These are phyloP conservation scores for Sugiyamaella castrensis DNA, from an alignment of 1,139 yeast genomes.

Conservation along the genomic window DNA sequence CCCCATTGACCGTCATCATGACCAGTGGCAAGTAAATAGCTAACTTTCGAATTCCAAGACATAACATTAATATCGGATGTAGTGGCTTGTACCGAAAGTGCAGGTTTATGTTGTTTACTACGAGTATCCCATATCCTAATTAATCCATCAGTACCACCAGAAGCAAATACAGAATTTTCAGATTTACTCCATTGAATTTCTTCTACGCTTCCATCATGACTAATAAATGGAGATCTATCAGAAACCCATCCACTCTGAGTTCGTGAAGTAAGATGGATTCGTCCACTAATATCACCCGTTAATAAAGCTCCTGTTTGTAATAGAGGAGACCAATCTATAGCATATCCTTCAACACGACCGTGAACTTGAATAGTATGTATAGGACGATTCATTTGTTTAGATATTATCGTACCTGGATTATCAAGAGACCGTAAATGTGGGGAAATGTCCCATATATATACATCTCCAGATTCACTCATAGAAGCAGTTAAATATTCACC, in stretches of 20 bases:
- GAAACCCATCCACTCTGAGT: slow-evolving; percentile 81
- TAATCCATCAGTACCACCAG: slow-evolving; percentile 89
- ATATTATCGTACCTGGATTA: slow-evolving; percentile 78
- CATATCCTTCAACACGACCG: slow-evolving; percentile 97
- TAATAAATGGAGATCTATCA: slow-evolving; percentile 70
- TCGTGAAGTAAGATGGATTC: slow-evolving; percentile 73
- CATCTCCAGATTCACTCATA: slow-evolving; percentile 90
- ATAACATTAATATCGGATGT: slow-evolving; percentile 84
- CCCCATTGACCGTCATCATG: slow-evolving; percentile 98
- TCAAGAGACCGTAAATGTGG: slow-evolving; percentile 82
- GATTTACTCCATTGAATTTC: slow-evolving; percentile 96
- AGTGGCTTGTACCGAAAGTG: slow-evolving; percentile 82
- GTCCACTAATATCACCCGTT: slow-evolving; percentile 87
- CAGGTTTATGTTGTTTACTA: slow-evolving; percentile 87
- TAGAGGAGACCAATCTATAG: slow-evolving; percentile 93
- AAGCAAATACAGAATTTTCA: slow-evolving; percentile 89
- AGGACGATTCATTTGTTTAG: slow-evolving; percentile 76
- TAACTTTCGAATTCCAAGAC: slow-evolving; percentile 90
- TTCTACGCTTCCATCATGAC: slow-evolving; percentile 70
- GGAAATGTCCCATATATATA: slow-evolving; percentile 73
- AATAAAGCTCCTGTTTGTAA: slow-evolving; percentile 75
- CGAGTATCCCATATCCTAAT: slow-evolving; percentile 96
- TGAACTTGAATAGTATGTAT: slow-evolving; percentile 80
- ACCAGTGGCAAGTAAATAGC: slow-evolving; percentile 87
- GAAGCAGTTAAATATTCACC: slow-evolving; percentile 87